phyloP scores from a whole-genome alignment of 108 stramenopile species.

The Discostella pseudostelligera region DNA sequence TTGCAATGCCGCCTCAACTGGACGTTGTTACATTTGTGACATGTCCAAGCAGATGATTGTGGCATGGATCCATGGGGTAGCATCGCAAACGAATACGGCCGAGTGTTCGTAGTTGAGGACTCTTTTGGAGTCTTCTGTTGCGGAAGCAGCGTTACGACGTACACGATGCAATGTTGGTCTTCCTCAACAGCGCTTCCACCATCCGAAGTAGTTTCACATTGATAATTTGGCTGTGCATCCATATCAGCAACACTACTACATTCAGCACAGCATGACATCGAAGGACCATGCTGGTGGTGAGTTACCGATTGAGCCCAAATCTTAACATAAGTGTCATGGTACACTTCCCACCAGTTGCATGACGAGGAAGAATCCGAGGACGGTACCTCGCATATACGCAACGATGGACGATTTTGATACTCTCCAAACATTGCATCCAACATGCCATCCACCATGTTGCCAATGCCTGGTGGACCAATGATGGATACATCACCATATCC shows the following conservation, averaged over 20 bases:
- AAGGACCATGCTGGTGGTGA: not conserved
- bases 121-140: too few species aligned
- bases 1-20: not conserved
- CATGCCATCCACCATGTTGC: constrained; percentile 24
- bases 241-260: too few species aligned
- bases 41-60: not conserved
- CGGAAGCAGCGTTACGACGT: constrained; percentile 31
- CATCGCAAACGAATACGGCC: constrained; percentile 37
- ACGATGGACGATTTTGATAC: constrained; percentile 20
- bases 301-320: constrained; percentile 33
- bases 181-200: not conserved
- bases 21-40: not conserved
- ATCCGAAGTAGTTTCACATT: not conserved
- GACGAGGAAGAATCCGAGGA: not conserved
- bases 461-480: constrained; percentile 28
- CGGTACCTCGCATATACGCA: constrained; percentile 40
- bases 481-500: constrained; percentile 31
- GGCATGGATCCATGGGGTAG: constrained; percentile 6
- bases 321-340: constrained; percentile 55
- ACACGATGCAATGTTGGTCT: constrained; percentile 11
- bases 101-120: too few species aligned
- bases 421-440: constrained; percentile 36
- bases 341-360: constrained; percentile 66
- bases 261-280: too few species aligned
- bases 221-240: too few species aligned